Conservation (phyloP, 2,329 filamentous ascomycete species). For the Trichocomaceae sp. region DNA sequence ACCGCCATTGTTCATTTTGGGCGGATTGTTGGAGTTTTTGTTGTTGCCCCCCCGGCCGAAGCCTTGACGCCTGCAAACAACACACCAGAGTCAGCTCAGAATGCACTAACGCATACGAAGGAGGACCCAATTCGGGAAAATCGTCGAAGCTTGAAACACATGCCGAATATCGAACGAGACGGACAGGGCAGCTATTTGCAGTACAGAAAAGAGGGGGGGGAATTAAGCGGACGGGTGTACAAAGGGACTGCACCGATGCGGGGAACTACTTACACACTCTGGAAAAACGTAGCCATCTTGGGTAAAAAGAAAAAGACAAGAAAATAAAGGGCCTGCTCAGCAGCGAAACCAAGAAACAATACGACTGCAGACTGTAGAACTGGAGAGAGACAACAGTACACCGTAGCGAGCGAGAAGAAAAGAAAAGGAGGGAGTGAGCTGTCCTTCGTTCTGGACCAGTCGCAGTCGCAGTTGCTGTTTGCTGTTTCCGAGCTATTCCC, state of each 20-base stretch:
- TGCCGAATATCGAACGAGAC: conserved; percentile 2
- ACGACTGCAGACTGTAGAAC: not conserved
- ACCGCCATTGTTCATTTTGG: conserved; percentile 34
- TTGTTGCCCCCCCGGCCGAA: conserved; percentile 44
- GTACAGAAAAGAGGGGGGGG: not conserved
- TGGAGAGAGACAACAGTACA: conserved; percentile 1
- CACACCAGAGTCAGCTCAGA: conserved; percentile 8
- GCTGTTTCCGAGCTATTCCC: conserved; percentile 8
- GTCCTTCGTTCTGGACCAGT: conserved; percentile 10
- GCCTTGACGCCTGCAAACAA: conserved; percentile 39
- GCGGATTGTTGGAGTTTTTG: conserved; percentile 36
- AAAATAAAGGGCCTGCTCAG: conserved; percentile 3
- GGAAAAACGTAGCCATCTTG: conserved; percentile 44
- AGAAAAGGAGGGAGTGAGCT: conserved; percentile 9
- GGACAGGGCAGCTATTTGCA: not conserved
- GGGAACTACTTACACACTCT: conserved; percentile 42
- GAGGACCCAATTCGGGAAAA: conserved; percentile 2
- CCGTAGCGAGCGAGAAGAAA: conserved; percentile 7
- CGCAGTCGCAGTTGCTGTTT: conserved; percentile 1
- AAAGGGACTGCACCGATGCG: conserved; percentile 11
- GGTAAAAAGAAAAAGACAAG: not conserved
- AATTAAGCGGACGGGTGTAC: conserved; percentile 1
- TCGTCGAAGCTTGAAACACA: conserved; percentile 10
- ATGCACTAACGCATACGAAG: conserved; percentile 17
- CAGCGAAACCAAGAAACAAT: conserved; percentile 6